phyloP scores from a whole-genome alignment of 495 filamentous ascomycete species.

The Tuber indicum region DNA sequence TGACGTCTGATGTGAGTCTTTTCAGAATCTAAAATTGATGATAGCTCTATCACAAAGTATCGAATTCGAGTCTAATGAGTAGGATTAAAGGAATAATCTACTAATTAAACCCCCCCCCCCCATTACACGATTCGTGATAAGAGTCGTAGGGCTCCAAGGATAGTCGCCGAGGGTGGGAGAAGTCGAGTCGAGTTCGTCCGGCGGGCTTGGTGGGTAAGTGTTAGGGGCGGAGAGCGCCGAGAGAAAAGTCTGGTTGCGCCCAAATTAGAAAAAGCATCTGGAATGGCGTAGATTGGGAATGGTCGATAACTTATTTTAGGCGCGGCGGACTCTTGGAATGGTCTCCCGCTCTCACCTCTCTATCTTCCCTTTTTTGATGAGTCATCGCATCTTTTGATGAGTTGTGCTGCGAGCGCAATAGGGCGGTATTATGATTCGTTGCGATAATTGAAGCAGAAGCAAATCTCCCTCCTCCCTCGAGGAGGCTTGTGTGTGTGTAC shows the following conservation, averaged over 20 bases:
- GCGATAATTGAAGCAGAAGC: background rate
- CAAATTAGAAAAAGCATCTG: constrained; percentile 1
- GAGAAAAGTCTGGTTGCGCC: background rate
- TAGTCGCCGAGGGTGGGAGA: background rate
- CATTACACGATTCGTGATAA: background rate
- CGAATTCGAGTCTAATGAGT: background rate
- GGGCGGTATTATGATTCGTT: background rate
- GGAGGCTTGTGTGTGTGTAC: background rate
- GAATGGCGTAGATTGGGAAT: background rate
- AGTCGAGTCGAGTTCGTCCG: background rate
- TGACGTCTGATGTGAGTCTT: background rate
- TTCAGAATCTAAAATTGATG: background rate
- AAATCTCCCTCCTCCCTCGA: background rate
- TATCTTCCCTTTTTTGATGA: background rate
- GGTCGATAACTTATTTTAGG: constrained; percentile 1
- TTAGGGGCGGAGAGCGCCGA: background rate
- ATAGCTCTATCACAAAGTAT: background rate
- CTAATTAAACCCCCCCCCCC: background rate
- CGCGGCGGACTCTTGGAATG: background rate
- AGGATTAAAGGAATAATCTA: background rate
- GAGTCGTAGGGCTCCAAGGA: background rate
- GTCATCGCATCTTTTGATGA: background rate
- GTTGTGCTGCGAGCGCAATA: background rate
- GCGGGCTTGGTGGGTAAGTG: background rate
- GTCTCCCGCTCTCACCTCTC: background rate